These are phyloP conservation scores for Leishmania guyanensis DNA, from an alignment of 208 protist genomes.

Conservation along the genomic window DNA sequence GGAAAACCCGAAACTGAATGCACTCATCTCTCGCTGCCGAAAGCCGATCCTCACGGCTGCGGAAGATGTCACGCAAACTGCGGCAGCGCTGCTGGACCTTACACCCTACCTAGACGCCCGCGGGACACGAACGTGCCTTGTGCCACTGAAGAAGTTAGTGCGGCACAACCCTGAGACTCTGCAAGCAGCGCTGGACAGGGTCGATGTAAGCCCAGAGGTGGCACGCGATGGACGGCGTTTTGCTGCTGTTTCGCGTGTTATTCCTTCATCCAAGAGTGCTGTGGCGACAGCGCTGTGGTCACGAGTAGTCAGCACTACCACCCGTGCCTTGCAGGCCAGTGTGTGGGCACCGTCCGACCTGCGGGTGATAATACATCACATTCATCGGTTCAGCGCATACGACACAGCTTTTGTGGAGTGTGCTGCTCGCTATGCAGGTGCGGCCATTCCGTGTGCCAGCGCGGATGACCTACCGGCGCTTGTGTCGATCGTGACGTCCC, in stretches of 20 bases:
- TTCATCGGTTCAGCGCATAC: conserved; percentile 39
- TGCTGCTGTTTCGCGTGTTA: conserved; percentile 12
- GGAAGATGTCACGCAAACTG: conserved; percentile 45
- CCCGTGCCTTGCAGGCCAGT: conserved; percentile 4
- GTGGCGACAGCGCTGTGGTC: conserved; percentile 17
- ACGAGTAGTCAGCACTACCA: not conserved
- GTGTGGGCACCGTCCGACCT: conserved; percentile 22
- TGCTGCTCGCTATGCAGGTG: conserved; percentile 31
- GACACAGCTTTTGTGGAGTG: conserved; percentile 41
- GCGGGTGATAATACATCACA: conserved; percentile 21
- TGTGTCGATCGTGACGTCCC: conserved; percentile 33
- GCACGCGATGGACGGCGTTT: conserved; percentile 17
- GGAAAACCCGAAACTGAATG: not conserved
- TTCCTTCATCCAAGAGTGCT: conserved; percentile 9
- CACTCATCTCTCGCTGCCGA: conserved; percentile 22
- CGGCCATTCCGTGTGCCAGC: conserved; percentile 30
- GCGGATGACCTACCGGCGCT: conserved; percentile 19
- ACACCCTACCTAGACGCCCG: conserved; percentile 35
- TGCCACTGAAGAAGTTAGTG: conserved; percentile 25
- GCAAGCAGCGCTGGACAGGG: conserved; percentile 14
- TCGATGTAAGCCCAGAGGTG: conserved; percentile 2
- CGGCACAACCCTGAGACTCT: conserved; percentile 20
- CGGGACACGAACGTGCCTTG: conserved; percentile 17
- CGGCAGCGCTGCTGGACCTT: conserved; percentile 45
- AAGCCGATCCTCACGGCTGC: conserved; percentile 39